Evolutionary conservation across 352 stramenopile genomes (phyloP), one percentile per base, ranked within the genome.

Genomic region (Globisporangium mamillatum): DNA sequence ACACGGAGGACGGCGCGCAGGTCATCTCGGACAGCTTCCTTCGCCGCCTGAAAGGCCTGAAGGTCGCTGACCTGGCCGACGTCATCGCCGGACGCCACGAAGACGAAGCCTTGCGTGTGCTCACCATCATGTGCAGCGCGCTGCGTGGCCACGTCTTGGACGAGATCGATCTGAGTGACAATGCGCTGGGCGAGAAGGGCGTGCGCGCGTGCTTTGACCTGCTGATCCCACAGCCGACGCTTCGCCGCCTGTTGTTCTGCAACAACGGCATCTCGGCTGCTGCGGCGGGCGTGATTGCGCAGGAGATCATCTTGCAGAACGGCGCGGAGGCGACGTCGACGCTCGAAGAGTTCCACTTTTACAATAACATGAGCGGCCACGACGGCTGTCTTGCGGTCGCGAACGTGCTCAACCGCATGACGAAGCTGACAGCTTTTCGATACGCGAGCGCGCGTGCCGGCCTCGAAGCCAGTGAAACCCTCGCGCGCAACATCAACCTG

Each of bases 1-100:
- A 93, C 83, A 93, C 86, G 7, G 78, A 90, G 29, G 76, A 76
- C 12, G 86, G 83, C 38, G 86, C 83, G 4, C 67, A 78, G 3
- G 77, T 89, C 14, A 75, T 93, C 16, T 82, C 81, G 3, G 72
- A 88, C 10, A 60, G 60, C 5, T 86, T 90, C 63, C 72, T 93
- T 25, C 60, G 69, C 9, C 80, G 80, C n/a, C 63, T 93, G 16
- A 61, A 72, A 18, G 67, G 69, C 1, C 68, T 93, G 1, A 83
- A 87, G 66, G 65, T 90, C 60, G 88, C 89, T 7, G 93, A 98
- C 69, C 69, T 98, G 44, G 88, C 88, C 8, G 94, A 98, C 69
- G 93, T 98, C 56, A 98, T 98, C 57, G 93, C 94, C 4, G 88
- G 89, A 0, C 88, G 92, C 24, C 88, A 80, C 18, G 94, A 98